A percentile compares a stretch with the other conserved stretches of the same genome.
These are phyloP conservation scores for Verticillium tricorpus DNA, from an alignment of 2,329 filamentous ascomycete species.

Conservation along the genomic window DNA sequence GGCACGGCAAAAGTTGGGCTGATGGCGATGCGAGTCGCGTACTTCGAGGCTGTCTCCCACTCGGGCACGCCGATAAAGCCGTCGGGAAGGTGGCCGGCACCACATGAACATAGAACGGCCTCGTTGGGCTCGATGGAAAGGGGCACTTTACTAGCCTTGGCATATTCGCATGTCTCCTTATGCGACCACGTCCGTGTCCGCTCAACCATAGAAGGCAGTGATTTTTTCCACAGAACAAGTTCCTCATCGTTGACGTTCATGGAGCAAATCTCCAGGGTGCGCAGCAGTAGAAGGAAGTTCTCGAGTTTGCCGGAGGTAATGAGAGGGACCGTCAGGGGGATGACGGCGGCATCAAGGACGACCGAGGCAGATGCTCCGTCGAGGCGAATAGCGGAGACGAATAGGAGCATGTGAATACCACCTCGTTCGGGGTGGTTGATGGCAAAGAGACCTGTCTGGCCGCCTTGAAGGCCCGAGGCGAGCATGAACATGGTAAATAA, in stretches of 20 bases:
- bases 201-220: conserved; percentile 39
- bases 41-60: conserved; percentile 35
- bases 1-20: conserved; percentile 47
- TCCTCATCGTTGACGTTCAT: conserved; percentile 49
- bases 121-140: conserved; percentile 29
- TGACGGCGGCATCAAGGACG: conserved; percentile 41
- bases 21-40: conserved; percentile 52
- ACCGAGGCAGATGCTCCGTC: conserved; percentile 36
- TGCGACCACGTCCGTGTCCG: conserved; percentile 46
- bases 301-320: conserved; percentile 26
- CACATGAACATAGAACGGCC: conserved; percentile 40
- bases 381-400: conserved; percentile 38
- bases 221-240: conserved; percentile 46
- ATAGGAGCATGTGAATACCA: conserved; percentile 34
- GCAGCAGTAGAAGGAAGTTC: conserved; percentile 32
- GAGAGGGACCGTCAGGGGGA: conserved; percentile 35
- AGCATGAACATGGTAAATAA: conserved; percentile 43
- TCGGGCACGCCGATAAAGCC: conserved; percentile 34
- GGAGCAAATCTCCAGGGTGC: conserved; percentile 29
- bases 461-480: conserved; percentile 38
- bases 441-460: conserved; percentile 38
- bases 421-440: conserved; percentile 30
- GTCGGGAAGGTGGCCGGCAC: conserved; percentile 34
- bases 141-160: conserved; percentile 27
- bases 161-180: conserved; percentile 36